A percentile compares a stretch with the other conserved stretches of the same genome.
Conservation (phyloP, 1,284 basidiomycete species). For the Puccinia polysora region DNA sequence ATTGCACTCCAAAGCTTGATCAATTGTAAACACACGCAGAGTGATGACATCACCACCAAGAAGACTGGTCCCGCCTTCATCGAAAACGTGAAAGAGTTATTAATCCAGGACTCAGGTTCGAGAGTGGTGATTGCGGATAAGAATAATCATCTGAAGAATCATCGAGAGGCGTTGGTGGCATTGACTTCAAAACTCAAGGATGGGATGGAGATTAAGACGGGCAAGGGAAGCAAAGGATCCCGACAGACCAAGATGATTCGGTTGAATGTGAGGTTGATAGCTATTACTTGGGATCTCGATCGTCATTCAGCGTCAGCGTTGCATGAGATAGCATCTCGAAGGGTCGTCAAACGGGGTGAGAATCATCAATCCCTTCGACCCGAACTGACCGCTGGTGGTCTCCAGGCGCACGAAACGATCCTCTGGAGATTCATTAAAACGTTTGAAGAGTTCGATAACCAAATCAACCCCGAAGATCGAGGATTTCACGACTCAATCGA, state of each 20-base stretch:
- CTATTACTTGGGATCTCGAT: conserved; percentile 69
- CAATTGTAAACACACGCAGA: conserved; percentile 80
- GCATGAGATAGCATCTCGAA: conserved; percentile 70
- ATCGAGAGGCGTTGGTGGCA: conserved; percentile 19
- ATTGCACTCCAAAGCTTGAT: conserved; percentile 75
- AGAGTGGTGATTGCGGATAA: conserved; percentile 28
- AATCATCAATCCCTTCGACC: conserved; percentile 76
- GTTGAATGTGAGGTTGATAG: conserved; percentile 62
- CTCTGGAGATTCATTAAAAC: conserved; percentile 71
- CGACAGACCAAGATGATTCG: background rate
- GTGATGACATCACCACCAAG: conserved; percentile 79
- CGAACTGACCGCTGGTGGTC: conserved; percentile 54
- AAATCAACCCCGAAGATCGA: conserved; percentile 54
- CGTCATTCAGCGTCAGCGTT: conserved; percentile 58
- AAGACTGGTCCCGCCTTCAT: conserved; percentile 73
- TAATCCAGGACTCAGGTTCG: conserved; percentile 51
- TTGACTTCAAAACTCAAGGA: conserved; percentile 10
- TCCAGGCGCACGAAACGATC: conserved; percentile 69
- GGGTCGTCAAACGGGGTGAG: conserved; percentile 68
- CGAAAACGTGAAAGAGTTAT: conserved; percentile 64
- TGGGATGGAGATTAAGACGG: conserved; percentile 11
- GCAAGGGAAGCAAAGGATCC: background rate
- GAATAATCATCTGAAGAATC: conserved; percentile 33
- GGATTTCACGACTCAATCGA: conserved; percentile 64
- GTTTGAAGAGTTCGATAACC: conserved; percentile 62